phyloP scores from a whole-genome alignment of 2,329 filamentous ascomycete species.

The Bimuria novae-zelandiae region DNA sequence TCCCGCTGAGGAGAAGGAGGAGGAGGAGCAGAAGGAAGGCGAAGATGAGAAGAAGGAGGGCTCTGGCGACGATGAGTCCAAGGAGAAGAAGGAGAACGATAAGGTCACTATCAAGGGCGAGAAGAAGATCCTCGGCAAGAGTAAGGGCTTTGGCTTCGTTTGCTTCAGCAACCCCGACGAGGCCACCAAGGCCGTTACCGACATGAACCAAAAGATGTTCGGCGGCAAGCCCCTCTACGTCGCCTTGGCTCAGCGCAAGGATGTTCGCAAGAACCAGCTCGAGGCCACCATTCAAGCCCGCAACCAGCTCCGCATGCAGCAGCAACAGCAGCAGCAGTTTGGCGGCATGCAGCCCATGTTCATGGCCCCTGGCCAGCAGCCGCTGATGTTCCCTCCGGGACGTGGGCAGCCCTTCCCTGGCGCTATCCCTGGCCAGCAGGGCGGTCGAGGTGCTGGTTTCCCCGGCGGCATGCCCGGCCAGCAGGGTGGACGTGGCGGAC shows the following conservation, averaged over 20 bases:
- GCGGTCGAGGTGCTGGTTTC: constrained; percentile 84
- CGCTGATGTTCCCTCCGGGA: constrained; percentile 61
- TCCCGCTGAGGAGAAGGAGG: constrained; percentile 51
- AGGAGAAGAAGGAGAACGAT: constrained; percentile 57
- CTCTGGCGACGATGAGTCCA: constrained; percentile 63
- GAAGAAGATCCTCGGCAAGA: constrained; percentile 83
- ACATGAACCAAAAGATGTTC: constrained; percentile 99
- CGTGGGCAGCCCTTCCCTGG: constrained; percentile 66
- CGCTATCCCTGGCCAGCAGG: constrained; percentile 70
- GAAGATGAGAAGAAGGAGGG: constrained; percentile 64
- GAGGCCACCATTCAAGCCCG: constrained; percentile 99
- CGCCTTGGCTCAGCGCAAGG: constrained; percentile 97
- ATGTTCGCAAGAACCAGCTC: constrained; percentile 98
- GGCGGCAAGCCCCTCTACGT: constrained; percentile 97
- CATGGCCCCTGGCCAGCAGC: constrained; percentile 83
- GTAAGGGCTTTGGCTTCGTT: constrained; percentile 99
- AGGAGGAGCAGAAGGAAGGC: constrained; percentile 56
- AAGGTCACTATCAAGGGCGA: constrained; percentile 61
- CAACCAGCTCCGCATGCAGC: constrained; percentile 98
- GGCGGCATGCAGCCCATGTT: constrained; percentile 73
- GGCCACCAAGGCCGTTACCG: constrained; percentile 96
- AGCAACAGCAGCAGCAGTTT: constrained; percentile 73
- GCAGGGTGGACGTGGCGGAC: constrained; percentile 84
- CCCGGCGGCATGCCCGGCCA: constrained; percentile 78
- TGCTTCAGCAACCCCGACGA: constrained; percentile 99